Evolutionary conservation across 352 stramenopile species (phyloP), one percentile per base, ranked within the genome.

Genomic region (Phytopythium ostracodes): DNA sequence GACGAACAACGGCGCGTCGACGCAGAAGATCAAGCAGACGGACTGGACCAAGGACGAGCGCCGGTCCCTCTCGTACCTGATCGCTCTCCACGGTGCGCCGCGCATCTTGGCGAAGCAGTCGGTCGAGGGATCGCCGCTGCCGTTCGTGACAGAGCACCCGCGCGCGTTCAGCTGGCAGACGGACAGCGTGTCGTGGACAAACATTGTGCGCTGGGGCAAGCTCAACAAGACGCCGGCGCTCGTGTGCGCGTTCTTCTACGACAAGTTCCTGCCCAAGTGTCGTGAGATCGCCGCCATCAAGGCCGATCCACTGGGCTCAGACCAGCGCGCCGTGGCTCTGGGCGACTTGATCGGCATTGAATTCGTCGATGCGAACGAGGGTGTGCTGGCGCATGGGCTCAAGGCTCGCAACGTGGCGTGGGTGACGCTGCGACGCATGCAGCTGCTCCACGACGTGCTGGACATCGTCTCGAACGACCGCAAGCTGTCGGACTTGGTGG

Each of bases 31-130:
- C 47, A 92, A 91, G 62, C 76, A 64, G 43, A 85, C 79, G 27
- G 87, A 96, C 54, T 96, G 87, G 87, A 96, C 84, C 1, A 92
- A 92, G 60, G 85, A 93, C 25, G 87, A 96, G 64, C 87, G 87
- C 22, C 76, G 81, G 7, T 82, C 81, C 20, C 90, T 96, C 46
- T 84, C 84, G 17, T 94, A 93, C 56, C 59, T 96, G 56, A 72
- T 96, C 47, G 75, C 80, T 0, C 60, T 93, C 0, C 78, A 92
- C 49, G 87, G 87, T 6, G 86, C 85, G 8, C 87, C 87, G 15
- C 79, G 84, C 12, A 91, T 94, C 58, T 64, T 90, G 43, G 74
- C 84, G 14, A 96, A 94, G 59, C 72, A 76, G 38, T 66, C 70
- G 8, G 68, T 83, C 7, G 67, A 75, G 54, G 72, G 72, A 1